Evolutionary conservation across 2,329 filamentous ascomycete genomes (phyloP).

Genomic region (Colletotrichum noveboracense): DNA sequence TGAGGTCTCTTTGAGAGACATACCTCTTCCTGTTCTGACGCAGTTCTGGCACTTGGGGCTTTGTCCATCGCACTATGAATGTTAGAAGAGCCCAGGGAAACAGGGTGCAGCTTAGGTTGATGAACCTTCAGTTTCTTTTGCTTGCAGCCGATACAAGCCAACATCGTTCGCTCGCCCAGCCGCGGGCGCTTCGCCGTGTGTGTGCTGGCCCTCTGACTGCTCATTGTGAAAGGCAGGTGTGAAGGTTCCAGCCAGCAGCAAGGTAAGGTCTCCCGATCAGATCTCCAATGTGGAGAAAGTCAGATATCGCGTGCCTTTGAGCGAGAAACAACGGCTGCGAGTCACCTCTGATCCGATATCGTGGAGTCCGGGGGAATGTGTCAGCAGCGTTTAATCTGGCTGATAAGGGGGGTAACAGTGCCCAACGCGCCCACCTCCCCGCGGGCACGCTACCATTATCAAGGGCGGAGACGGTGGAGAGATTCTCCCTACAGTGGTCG

Average conservation of each 20-base stretch:
- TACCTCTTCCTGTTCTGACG: conserved; percentile 18
- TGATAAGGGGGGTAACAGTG: neutral
- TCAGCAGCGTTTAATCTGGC: neutral
- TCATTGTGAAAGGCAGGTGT: neutral
- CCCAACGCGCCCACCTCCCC: neutral
- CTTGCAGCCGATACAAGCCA: conserved; percentile 30
- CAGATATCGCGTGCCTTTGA: neutral
- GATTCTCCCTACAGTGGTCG: neutral
- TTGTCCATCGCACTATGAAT: conserved; percentile 25
- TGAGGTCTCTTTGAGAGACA: neutral
- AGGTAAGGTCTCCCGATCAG: neutral
- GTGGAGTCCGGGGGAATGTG: neutral
- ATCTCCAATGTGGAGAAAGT: neutral
- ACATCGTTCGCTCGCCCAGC: conserved; percentile 28
- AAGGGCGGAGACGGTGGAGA: neutral
- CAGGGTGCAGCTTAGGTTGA: neutral
- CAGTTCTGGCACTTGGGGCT: conserved; percentile 32
- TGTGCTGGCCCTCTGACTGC: neutral
- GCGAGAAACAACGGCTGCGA: neutral
- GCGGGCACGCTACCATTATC: neutral
- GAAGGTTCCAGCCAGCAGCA: neutral
- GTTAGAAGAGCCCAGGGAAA: fast-evolving
- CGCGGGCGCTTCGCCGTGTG: conserved; percentile 22
- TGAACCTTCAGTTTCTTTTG: conserved; percentile 29
- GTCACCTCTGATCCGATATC: neutral